Evolutionary conservation across 495 filamentous ascomycete species (phyloP).

Genomic region (Talaromyces ruber): DNA sequence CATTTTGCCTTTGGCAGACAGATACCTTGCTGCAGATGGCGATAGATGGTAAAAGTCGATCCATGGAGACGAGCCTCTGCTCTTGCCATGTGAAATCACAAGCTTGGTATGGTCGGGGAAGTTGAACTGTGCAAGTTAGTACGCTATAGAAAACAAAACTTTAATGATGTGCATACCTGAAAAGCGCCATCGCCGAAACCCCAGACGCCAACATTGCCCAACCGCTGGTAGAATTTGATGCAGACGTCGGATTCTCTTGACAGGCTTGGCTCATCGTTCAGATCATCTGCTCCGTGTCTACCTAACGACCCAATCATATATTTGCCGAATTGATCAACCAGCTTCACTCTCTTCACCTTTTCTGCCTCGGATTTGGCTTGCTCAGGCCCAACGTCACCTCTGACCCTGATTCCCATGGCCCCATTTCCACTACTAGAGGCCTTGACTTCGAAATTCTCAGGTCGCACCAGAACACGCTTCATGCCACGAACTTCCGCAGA

Average conservation of each 20-base stretch:
- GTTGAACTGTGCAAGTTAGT: constrained; percentile 58
- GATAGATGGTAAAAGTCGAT: constrained; percentile 82
- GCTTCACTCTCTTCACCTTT: constrained; percentile 62
- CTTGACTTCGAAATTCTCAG: constrained; percentile 46
- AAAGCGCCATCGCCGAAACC: constrained; percentile 81
- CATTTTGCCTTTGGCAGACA: constrained; percentile 54
- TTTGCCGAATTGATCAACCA: constrained; percentile 89
- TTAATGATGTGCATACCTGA: constrained; percentile 43
- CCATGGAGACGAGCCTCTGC: constrained; percentile 45
- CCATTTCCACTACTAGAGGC: constrained; percentile 11
- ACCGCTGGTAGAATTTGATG: constrained; percentile 80
- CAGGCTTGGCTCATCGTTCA: constrained; percentile 15
- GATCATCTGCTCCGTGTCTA: constrained; percentile 35
- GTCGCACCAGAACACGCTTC: constrained; percentile 49
- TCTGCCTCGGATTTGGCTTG: constrained; percentile 51
- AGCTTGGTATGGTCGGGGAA: constrained; percentile 98
- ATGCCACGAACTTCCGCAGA: constrained; percentile 45
- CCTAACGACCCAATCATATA: constrained; percentile 73
- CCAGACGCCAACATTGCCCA: constrained; percentile 84
- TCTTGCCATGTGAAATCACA: constrained; percentile 64
- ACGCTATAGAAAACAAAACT: neutral
- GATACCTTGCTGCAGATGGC: constrained; percentile 52
- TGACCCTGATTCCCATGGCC: constrained; percentile 30
- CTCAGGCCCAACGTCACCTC: constrained; percentile 43
- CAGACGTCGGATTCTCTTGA: constrained; percentile 42